Evolutionary conservation across 345 rosid genomes (phyloP), one percentile per base, ranked within the genome.

Genomic region (Adansonia digitata): DNA sequence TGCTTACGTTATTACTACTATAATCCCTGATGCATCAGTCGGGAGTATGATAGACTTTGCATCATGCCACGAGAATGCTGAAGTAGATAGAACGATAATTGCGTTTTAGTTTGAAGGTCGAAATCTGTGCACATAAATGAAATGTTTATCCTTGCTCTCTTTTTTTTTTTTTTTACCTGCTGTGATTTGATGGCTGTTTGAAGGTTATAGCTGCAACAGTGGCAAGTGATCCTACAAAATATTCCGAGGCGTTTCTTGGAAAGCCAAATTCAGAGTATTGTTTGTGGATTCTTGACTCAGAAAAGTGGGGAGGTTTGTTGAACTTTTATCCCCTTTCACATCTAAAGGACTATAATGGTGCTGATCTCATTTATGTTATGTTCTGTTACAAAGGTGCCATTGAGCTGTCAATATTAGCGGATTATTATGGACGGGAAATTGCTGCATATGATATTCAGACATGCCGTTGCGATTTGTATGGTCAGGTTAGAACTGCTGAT

Each of bases 391-490:
- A 71, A 94, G 99, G 99, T 85, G 99, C 99, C 31, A 91, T 95
- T 81, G 99, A 95, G 82, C 97, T 95, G 71, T 86, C 98, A 12
- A 91, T 93, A 81, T 83, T 95, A 82, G 91, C 97, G 27, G 93
- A 85, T 73, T 86, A 90, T 72, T 93, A 90, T 76, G 91, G 89
- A 74, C 86, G 89, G 22, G 97, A 93, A 84, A 95, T 95, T 57
- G 94, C 88, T 22, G 99, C 97, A 31, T 95, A 90, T 71, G 98
- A 95, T 79, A 95, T 95, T 79, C 96, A 93, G 76, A 91, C 99
- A 34, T 45, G 81, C 17, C 84, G 98, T 57, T 91, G 99, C 84
- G 97, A 95, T 84, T 77, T 95, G 87, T 95, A 95, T 76, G 98
- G 99, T 75, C 93, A 95, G 94, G 99, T 93, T 77, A 77, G 78